Evolutionary conservation across 495 filamentous ascomycete species (phyloP).

Genomic region (Corynascus novoguineensis): DNA sequence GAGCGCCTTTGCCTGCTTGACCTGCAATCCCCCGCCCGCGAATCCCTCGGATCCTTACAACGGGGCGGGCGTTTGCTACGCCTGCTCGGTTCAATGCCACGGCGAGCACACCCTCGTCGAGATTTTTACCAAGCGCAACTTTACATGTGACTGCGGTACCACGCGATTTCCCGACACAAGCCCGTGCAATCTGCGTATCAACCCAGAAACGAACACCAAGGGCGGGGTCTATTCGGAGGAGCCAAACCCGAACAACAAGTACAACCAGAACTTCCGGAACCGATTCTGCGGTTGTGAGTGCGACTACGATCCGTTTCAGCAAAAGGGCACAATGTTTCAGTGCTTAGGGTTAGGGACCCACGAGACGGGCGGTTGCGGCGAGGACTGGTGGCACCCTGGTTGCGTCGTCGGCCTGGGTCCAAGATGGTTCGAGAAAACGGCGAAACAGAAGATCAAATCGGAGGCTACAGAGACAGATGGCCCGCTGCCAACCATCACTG

Average conservation of each 20-base stretch:
- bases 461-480: conserved; percentile 11
- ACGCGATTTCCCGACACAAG: conserved; percentile 63
- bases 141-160: conserved; percentile 95
- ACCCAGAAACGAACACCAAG: conserved; percentile 65
- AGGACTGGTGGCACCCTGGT: conserved; percentile 99
- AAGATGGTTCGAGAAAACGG: conserved; percentile 51
- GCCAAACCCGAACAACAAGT: conserved; percentile 68
- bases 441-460: conserved; percentile 31
- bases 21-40: conserved; percentile 76
- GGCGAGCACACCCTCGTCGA: conserved; percentile 93
- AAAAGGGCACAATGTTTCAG: conserved; percentile 99
- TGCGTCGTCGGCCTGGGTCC: conserved; percentile 77
- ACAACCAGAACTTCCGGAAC: conserved; percentile 93
- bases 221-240: conserved; percentile 69
- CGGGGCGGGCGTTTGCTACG: conserved; percentile 86
- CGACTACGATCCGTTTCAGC: conserved; percentile 75
- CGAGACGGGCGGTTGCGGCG: conserved; percentile 82
- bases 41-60: conserved; percentile 57
- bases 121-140: conserved; percentile 91
- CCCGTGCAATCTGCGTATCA: conserved; percentile 72
- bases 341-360: conserved; percentile 79
- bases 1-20: conserved; percentile 80
- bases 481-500: conserved; percentile 36
- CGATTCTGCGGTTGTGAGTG: conserved; percentile 86
- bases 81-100: conserved; percentile 93